Conservation (phyloP, 495 filamentous ascomycete genomes). For the Hyaloscypha hepaticicola region DNA sequence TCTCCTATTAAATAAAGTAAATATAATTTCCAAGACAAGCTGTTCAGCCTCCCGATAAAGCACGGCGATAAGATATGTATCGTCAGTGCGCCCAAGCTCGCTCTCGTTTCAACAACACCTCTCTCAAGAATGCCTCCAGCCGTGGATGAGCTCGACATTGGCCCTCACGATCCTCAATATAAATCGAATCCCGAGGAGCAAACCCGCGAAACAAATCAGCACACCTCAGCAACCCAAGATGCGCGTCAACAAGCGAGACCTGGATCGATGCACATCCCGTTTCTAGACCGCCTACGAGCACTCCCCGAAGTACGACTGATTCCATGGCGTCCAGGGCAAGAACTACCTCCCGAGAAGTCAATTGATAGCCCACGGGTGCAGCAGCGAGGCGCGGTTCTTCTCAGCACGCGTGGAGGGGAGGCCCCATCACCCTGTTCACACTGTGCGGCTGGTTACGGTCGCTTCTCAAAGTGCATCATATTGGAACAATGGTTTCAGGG, state of each 20-base stretch:
- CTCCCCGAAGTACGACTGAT: slow-evolving; percentile 21
- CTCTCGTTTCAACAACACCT: not conserved
- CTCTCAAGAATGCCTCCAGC: slow-evolving; percentile 13
- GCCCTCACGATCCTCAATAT: not conserved
- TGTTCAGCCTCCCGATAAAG: not conserved
- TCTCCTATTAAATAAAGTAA: slow-evolving; percentile 2
- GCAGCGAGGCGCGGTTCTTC: slow-evolving; percentile 17
- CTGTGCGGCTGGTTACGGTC: slow-evolving; percentile 24
- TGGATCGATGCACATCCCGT: slow-evolving; percentile 1
- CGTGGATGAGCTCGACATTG: not conserved
- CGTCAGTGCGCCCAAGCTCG: slow-evolving; percentile 1
- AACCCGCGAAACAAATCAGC: not conserved
- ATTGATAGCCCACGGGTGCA: slow-evolving; percentile 18
- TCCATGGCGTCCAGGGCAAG: slow-evolving; percentile 28
- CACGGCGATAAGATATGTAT: not conserved
- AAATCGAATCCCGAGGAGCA: slow-evolving; percentile 2
- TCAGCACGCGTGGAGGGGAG: slow-evolving; percentile 15
- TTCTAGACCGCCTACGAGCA: slow-evolving; percentile 15
- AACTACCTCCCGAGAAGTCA: slow-evolving; percentile 18
- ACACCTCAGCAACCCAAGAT: not conserved
- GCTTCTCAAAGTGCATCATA: slow-evolving; percentile 23
- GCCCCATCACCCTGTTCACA: slow-evolving; percentile 10
- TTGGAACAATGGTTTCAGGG: slow-evolving; percentile 25
- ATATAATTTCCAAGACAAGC: not conserved
- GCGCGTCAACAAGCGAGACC: not conserved